Base-by-base conservation (phyloP, 2,329 filamentous ascomycete species). In the Fusarium abutilonis region DNA sequence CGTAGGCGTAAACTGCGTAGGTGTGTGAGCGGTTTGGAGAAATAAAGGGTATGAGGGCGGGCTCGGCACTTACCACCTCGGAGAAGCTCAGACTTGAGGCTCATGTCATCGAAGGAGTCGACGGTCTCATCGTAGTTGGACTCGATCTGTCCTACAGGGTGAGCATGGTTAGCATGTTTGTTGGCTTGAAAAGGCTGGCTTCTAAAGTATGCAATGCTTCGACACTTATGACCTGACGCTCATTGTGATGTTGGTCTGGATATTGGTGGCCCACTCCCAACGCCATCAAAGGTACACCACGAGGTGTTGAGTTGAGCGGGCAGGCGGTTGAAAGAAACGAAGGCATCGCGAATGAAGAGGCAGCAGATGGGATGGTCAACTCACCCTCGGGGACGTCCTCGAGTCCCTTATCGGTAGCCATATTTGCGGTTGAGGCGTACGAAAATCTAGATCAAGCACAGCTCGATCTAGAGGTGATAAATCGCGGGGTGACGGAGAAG, bases 81-180 rank as follows among this genome's bases (percentile, higher is more conserved):
- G 78, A 99, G 92, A 77, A 99, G 91, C 86, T 99, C 95, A 69
- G 92, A 78, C 88, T 96, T 97, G 76, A 99, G 88, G 83, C 89
- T 89, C 95, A 99, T 99, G 75, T 93, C 87, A 83, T 99, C 95
- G 83, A 99, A 99, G 64, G 93, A 97, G 83, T 99, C 96, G 82
- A 95, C 94, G 76, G 94, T 93, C 88, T 98, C 93, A 87, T 99
- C 95, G 85, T 98, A 99, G 92, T 99, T 99, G 79, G 93, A 97
- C 88, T 99, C 96, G 87, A 99, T 99, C 85, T 96, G 93, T 82
- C 90, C 94, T 97, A 79, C 75, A 78, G 41, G 60, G 56, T 19
- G 15, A 60, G 49, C 3, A 42, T 50, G 38, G 53, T 73, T 38
- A 72, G 72, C 65, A 52, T 65, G 36, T 51, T 43, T 34, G 34